Evolutionary conservation across 176 grass and related monocot genomes (phyloP).

Genomic region (Pontederia crassipes): DNA sequence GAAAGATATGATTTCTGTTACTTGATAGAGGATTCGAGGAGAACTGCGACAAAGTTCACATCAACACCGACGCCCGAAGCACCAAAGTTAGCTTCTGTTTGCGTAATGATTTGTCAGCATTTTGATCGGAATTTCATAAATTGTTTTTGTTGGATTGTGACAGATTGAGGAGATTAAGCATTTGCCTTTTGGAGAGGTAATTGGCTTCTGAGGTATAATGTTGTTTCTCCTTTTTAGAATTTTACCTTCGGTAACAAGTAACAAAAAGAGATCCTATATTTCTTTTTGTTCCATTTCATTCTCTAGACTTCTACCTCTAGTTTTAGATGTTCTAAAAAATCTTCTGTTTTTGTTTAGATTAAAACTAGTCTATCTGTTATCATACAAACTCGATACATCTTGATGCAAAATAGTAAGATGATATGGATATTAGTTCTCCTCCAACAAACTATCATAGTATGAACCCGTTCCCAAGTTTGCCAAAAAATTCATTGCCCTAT

Average conservation of each 20-base stretch:
- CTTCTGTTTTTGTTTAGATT: no score
- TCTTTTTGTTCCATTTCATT: background rate
- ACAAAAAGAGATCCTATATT: background rate
- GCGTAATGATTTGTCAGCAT: background rate
- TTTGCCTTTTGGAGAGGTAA: constrained; percentile 65
- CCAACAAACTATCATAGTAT: no score
- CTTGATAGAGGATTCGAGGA: constrained; percentile 70
- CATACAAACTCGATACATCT: no score
- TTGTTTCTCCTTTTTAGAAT: background rate
- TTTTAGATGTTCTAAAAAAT: no score
- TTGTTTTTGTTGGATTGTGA: background rate
- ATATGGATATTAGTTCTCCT: no score
- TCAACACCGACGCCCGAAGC: constrained; percentile 65
- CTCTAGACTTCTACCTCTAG: background rate
- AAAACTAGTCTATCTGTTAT: no score
- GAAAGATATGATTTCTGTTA: background rate
- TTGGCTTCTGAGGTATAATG: background rate
- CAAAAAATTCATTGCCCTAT: no score
- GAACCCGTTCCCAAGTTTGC: no score
- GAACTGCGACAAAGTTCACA: constrained; percentile 65
- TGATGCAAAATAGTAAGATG: no score
- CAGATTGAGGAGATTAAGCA: constrained; percentile 62
- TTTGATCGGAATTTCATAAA: background rate
- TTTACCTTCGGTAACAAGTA: background rate
- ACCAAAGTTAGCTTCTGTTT: constrained; percentile 35